phyloP scores from a whole-genome alignment of 495 filamentous ascomycete genomes.

The Trichoderma orchidacearum region DNA sequence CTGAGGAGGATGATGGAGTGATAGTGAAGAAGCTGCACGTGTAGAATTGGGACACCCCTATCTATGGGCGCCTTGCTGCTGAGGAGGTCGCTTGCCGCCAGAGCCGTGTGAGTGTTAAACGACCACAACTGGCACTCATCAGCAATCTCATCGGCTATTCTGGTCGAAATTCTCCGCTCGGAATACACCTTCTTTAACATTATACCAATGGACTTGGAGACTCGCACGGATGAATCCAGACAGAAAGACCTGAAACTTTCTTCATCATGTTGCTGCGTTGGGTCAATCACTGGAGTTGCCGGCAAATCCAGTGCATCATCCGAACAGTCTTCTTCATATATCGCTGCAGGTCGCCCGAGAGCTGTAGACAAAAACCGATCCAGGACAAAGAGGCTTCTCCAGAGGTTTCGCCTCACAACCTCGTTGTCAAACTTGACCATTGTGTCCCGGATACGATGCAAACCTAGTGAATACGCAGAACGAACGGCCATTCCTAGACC shows the following conservation, averaged over 20 bases:
- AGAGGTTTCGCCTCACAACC: slow-evolving; percentile 36
- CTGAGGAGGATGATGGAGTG: slow-evolving; percentile 65
- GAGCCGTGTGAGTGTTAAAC: slow-evolving; percentile 21
- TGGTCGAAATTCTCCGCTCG: slow-evolving; percentile 52
- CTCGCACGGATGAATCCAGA: slow-evolving; percentile 40
- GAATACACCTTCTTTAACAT: slow-evolving; percentile 59
- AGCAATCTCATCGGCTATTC: slow-evolving; percentile 50
- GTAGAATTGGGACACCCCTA: slow-evolving; percentile 47
- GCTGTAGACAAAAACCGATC: slow-evolving; percentile 47
- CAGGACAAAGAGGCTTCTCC: slow-evolving; percentile 47
- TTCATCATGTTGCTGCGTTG: not conserved
- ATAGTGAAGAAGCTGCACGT: slow-evolving; percentile 55
- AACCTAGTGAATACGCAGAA: slow-evolving; percentile 43
- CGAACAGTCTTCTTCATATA: slow-evolving; percentile 48
- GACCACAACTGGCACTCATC: slow-evolving; percentile 40
- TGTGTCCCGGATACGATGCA: slow-evolving; percentile 45
- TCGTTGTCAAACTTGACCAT: slow-evolving; percentile 33
- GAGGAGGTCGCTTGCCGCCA: slow-evolving; percentile 17
- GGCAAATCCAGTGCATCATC: slow-evolving; percentile 29
- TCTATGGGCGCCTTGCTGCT: slow-evolving; percentile 34
- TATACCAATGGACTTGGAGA: slow-evolving; percentile 49
- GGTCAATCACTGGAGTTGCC: not conserved
- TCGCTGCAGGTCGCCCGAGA: slow-evolving; percentile 45
- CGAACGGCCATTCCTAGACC: slow-evolving; percentile 46
- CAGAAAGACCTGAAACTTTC: slow-evolving; percentile 10